A percentile compares a stretch with the other conserved stretches of the same genome.
These are phyloP conservation scores for Aureobasidium sp. DNA, from an alignment of 2,329 filamentous ascomycete species.

Conservation along the genomic window DNA sequence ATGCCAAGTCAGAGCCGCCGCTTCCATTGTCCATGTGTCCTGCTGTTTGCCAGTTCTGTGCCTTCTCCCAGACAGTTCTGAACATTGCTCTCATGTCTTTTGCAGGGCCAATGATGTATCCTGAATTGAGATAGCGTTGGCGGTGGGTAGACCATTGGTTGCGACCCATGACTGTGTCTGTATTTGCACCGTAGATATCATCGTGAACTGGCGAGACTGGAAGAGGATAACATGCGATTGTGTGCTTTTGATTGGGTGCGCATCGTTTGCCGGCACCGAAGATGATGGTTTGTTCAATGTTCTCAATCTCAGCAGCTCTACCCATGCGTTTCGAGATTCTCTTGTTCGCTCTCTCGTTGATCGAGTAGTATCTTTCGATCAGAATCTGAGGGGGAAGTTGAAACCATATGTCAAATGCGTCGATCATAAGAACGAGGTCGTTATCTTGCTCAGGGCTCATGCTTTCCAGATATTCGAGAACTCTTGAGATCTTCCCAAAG, in stretches of 20 bases:
- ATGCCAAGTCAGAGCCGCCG: slow-evolving; percentile 22
- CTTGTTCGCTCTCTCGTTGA: slow-evolving; percentile 37
- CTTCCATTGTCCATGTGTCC: slow-evolving; percentile 22
- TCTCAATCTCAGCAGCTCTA: slow-evolving; percentile 20
- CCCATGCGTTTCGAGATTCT: slow-evolving; percentile 37
- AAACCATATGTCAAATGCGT: slow-evolving; percentile 58
- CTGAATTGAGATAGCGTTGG: slow-evolving; percentile 45
- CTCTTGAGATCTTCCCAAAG: slow-evolving; percentile 24
- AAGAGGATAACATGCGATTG: slow-evolving; percentile 46
- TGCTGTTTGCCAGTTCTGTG: slow-evolving; percentile 16
- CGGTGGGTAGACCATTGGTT: slow-evolving; percentile 29
- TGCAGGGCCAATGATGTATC: slow-evolving; percentile 39
- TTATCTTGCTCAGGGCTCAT: slow-evolving; percentile 20
- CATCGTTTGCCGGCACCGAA: slow-evolving; percentile 52
- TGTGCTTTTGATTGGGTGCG: slow-evolving; percentile 34
- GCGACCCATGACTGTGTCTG: slow-evolving; percentile 40
- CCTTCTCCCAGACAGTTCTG: slow-evolving; percentile 29
- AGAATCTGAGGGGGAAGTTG: slow-evolving; percentile 60
- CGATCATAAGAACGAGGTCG: slow-evolving; percentile 58
- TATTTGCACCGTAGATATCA: slow-evolving; percentile 42
- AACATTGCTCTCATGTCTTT: slow-evolving; percentile 33
- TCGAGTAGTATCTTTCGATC: slow-evolving; percentile 49
- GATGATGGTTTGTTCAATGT: slow-evolving; percentile 48
- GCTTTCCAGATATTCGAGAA: slow-evolving; percentile 25
- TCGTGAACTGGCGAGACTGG: slow-evolving; percentile 46